These are phyloP conservation scores for Aspergillus cristatus DNA, from an alignment of 495 filamentous ascomycete species.

Conservation along the genomic window DNA sequence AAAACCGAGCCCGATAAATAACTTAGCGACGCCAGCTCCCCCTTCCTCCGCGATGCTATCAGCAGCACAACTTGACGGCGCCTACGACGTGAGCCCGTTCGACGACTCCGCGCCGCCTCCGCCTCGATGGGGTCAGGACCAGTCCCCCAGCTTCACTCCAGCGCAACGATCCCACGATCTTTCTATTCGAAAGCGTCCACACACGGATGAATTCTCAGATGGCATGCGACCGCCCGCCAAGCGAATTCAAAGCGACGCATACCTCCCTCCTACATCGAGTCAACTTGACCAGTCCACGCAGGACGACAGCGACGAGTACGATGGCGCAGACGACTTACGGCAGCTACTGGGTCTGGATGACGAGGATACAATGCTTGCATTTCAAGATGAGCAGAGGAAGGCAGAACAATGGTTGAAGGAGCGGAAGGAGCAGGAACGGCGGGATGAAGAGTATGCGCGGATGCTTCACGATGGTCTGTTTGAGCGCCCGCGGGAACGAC, in stretches of 20 bases:
- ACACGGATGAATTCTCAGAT: background rate
- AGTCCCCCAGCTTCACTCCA: constrained; percentile 2
- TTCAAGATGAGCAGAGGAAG: constrained; percentile 29
- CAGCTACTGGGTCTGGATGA: constrained; percentile 21
- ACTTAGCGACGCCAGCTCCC: background rate
- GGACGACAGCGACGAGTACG: background rate
- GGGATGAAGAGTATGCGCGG: constrained; percentile 42
- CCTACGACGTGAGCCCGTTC: background rate
- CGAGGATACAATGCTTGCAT: constrained; percentile 18
- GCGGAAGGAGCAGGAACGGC: constrained; percentile 27
- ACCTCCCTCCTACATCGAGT: background rate
- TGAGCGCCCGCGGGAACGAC: no score
- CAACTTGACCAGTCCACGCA: background rate
- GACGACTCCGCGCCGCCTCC: background rate
- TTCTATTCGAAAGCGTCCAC: constrained; percentile 9
- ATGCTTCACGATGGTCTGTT: constrained; percentile 21
- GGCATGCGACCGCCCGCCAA: background rate
- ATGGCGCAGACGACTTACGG: constrained; percentile 4
- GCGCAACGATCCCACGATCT: background rate
- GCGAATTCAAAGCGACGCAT: background rate
- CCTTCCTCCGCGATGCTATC: background rate
- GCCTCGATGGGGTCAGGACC: constrained; percentile 1
- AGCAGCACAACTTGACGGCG: constrained; percentile 12
- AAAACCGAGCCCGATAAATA: background rate
- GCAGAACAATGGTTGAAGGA: constrained; percentile 26